Percentiles rank a stretch among this genome's conserved stretches.
Evolutionary conservation across 2,329 filamentous ascomycete genomes (phyloP).

Genomic region (Colletotrichum gloeosporioides): DNA sequence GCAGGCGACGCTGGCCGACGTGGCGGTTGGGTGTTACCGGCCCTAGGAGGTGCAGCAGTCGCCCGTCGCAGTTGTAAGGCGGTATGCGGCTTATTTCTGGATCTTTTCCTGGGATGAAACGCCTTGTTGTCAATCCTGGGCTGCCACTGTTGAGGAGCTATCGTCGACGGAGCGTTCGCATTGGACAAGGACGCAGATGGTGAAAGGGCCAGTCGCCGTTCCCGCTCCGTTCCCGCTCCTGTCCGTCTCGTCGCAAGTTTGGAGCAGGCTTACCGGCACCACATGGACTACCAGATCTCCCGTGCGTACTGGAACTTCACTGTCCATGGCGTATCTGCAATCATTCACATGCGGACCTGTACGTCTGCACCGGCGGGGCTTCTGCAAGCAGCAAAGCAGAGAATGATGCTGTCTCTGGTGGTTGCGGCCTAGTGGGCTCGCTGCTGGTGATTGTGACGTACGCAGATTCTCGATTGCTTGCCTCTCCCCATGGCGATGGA

Average conservation of each 20-base stretch:
- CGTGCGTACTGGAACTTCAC: neutral
- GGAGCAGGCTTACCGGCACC: neutral
- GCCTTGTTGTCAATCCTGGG: neutral
- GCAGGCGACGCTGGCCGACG: neutral
- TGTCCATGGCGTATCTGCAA: neutral
- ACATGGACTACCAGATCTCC: neutral
- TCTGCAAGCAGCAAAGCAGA: neutral
- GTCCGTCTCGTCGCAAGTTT: constrained; percentile 4
- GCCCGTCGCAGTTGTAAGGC: neutral
- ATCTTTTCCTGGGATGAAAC: neutral
- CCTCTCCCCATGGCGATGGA: neutral
- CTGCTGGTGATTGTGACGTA: neutral
- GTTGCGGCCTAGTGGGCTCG: neutral
- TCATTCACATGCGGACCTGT: neutral
- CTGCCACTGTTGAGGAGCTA: neutral
- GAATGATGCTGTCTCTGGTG: neutral
- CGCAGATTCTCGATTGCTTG: neutral
- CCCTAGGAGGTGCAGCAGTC: neutral
- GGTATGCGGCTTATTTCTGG: neutral
- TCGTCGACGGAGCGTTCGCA: neutral
- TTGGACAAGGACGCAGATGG: neutral
- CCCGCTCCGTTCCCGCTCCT: neutral
- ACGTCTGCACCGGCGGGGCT: neutral
- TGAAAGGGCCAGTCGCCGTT: neutral
- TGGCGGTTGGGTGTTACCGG: constrained; percentile 19